Conservation (phyloP, 1,284 basidiomycete species). For the Volvariella volvacea region DNA sequence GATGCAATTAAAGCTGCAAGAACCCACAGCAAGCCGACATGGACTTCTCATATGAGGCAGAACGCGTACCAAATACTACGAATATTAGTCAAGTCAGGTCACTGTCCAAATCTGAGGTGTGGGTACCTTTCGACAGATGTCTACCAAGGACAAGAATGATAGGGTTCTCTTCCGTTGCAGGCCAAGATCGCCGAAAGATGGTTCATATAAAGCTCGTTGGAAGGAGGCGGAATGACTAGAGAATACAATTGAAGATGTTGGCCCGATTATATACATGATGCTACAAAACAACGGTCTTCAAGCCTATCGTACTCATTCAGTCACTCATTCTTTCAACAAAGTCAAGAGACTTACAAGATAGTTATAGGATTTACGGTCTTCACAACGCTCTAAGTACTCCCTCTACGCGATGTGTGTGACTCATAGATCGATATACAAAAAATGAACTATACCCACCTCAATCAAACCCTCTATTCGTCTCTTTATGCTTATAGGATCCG, state of each 20-base stretch:
- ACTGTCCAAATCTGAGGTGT: too few relatives aligned
- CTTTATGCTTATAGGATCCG: conserved; percentile 85
- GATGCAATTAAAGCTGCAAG: too few relatives aligned
- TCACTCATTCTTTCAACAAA: background rate
- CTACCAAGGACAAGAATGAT: too few relatives aligned
- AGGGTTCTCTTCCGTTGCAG: too few relatives aligned
- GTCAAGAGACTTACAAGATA: conserved; percentile 47
- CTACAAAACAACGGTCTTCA: conserved; percentile 9
- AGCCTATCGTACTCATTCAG: conserved; percentile 11
- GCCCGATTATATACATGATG: background rate
- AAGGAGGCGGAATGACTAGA: too few relatives aligned
- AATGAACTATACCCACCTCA: conserved; percentile 53
- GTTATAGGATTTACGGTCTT: conserved; percentile 78
- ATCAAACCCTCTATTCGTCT: conserved; percentile 92
- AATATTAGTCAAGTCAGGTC: too few relatives aligned
- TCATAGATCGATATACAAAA: background rate
- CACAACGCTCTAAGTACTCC: conserved; percentile 75
- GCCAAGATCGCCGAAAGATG: too few relatives aligned
- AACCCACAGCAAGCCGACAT: too few relatives aligned
- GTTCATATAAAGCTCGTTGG: too few relatives aligned
- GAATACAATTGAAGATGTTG: background rate
- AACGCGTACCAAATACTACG: too few relatives aligned
- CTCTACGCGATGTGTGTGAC: conserved; percentile 35
- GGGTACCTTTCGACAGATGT: too few relatives aligned
- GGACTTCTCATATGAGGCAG: too few relatives aligned